phyloP scores from a whole-genome alignment of 2,329 filamentous ascomycete genomes.

The Cladophialophora yegresii region DNA sequence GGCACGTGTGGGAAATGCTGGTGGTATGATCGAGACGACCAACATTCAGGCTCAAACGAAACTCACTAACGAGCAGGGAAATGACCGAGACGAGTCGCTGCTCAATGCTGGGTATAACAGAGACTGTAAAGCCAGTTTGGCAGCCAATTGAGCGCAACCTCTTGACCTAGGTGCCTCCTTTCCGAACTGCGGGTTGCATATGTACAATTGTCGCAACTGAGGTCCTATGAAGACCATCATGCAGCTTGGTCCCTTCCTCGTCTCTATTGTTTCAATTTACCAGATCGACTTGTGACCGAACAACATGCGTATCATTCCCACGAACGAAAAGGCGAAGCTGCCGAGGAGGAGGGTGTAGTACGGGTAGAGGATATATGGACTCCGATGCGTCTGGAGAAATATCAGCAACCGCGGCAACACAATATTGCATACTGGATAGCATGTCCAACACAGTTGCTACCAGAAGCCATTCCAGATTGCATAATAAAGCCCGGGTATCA shows the following conservation, averaged over 20 bases:
- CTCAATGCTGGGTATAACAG: not conserved
- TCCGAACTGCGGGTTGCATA: constrained; percentile 14
- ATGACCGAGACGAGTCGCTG: not conserved
- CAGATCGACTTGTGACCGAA: constrained; percentile 66
- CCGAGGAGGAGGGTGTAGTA: constrained; percentile 52
- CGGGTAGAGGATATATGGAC: constrained; percentile 61
- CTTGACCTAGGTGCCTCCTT: constrained; percentile 2
- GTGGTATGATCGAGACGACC: not conserved
- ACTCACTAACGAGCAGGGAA: not conserved
- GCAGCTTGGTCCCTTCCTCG: not conserved
- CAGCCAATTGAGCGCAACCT: not conserved
- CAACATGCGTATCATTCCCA: constrained; percentile 50
- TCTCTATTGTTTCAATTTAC: constrained; percentile 20
- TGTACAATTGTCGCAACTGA: constrained; percentile 26
- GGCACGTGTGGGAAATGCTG: not conserved
- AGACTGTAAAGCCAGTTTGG: not conserved
- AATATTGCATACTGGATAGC: not conserved
- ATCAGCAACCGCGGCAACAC: constrained; percentile 10
- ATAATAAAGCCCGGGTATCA: not conserved
- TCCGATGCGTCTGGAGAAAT: constrained; percentile 53
- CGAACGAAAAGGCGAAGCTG: constrained; percentile 40
- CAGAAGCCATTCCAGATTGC: not conserved
- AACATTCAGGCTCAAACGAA: not conserved
- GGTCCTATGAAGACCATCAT: not conserved
- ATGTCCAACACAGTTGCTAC: not conserved